A percentile compares a stretch with the other conserved stretches of the same genome.
These are phyloP conservation scores for Peniophora sp. DNA, from an alignment of 1,284 basidiomycete species.

Conservation along the genomic window DNA sequence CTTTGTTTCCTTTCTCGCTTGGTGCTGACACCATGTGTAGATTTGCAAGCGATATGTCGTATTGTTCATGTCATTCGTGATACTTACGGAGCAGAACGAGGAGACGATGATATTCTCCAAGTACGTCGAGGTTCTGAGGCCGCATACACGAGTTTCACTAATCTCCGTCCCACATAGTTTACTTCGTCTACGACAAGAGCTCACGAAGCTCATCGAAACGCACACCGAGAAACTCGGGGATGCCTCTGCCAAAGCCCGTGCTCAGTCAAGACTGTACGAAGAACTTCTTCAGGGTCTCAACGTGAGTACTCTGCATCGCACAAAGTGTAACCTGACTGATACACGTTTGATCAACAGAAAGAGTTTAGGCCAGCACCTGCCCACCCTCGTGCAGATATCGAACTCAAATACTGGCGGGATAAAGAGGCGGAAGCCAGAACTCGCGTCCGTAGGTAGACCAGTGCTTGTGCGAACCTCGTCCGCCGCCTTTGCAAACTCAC, in stretches of 20 bases:
- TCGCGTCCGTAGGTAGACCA: background rate
- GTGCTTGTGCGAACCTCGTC: too few relatives aligned
- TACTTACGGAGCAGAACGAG: conserved; percentile 74
- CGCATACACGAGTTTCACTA: background rate
- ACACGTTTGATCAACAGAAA: conserved; percentile 3
- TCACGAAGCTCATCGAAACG: conserved; percentile 69
- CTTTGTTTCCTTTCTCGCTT: background rate
- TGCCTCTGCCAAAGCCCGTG: conserved; percentile 53
- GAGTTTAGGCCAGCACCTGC: conserved; percentile 30
- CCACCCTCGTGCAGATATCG: conserved; percentile 49
- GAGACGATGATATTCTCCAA: conserved; percentile 94
- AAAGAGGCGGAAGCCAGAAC: conserved; percentile 46
- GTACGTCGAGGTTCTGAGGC: conserved; percentile 33
- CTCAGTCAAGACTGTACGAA: conserved; percentile 70
- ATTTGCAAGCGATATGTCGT: conserved; percentile 64
- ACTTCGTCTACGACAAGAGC: conserved; percentile 77
- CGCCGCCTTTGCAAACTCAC: too few relatives aligned
- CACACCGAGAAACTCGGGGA: conserved; percentile 69
- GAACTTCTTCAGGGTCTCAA: conserved; percentile 70
- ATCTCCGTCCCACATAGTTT: conserved; percentile 40
- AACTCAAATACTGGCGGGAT: conserved; percentile 52
- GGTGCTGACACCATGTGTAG: conserved; percentile 17
- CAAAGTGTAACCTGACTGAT: background rate
- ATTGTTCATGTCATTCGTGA: conserved; percentile 75
- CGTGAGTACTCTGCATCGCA: conserved; percentile 34